Percentiles rank a stretch among this genome's conserved stretches.
phyloP scores from a whole-genome alignment of 139 green algal species.

The Astrephomene gubernaculifera region DNA sequence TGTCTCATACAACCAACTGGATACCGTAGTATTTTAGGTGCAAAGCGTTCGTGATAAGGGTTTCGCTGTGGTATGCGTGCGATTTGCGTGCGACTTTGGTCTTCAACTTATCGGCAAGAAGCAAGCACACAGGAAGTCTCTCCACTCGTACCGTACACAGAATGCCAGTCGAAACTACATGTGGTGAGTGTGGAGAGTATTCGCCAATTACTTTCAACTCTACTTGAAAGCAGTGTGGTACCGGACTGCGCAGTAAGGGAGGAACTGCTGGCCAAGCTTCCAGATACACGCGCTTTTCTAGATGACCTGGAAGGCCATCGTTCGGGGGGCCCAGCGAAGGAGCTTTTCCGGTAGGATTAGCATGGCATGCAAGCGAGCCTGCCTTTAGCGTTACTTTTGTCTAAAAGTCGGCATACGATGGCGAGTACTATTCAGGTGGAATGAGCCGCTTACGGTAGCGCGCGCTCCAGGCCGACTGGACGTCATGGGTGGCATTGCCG shows the following conservation, averaged over 20 bases:
- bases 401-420: neutral
- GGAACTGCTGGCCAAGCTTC: neutral
- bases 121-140: too few relatives aligned
- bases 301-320: neutral
- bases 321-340: neutral
- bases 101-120: too few relatives aligned
- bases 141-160: too few relatives aligned
- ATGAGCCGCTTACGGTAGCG: conserved; percentile 61
- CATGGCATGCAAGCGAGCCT: neutral
- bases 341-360: neutral
- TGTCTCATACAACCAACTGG: too few relatives aligned
- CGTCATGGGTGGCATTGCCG: conserved; percentile 97
- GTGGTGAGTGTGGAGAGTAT: too few relatives aligned
- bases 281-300: conserved; percentile 12
- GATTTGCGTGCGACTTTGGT: too few relatives aligned
- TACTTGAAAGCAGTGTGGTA: too few relatives aligned
- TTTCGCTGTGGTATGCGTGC: too few relatives aligned
- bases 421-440: conserved; percentile 36
- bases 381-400: neutral
- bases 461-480: conserved; percentile 94
- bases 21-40: too few relatives aligned
- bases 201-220: too few relatives aligned
- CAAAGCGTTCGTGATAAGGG: too few relatives aligned
- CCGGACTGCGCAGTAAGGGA: neutral
- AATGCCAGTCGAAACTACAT: too few relatives aligned